Evolutionary conservation across 129 eudicot genomes (phyloP).

Genomic region (Tagetes patula): DNA sequence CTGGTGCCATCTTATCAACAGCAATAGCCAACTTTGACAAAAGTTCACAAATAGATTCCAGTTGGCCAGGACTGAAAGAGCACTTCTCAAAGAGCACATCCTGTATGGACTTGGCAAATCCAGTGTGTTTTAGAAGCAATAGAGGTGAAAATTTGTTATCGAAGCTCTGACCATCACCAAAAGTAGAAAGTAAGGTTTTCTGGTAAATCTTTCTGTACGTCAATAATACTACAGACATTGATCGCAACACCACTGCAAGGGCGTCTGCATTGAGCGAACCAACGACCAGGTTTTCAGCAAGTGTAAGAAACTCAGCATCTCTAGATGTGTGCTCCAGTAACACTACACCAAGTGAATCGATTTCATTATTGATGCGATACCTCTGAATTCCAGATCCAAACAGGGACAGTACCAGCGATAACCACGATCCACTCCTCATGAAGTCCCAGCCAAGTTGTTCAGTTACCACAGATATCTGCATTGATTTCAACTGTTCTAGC

Average conservation of each 20-base stretch:
- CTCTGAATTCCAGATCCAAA: constrained; percentile 49
- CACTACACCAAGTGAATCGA: constrained; percentile 28
- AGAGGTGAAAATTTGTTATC: constrained; percentile 48
- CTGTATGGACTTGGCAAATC: constrained; percentile 54
- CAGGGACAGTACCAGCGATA: constrained; percentile 67
- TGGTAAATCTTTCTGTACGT: constrained; percentile 59
- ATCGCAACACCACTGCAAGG: constrained; percentile 40
- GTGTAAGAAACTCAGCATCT: constrained; percentile 49
- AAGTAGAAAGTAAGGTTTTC: constrained; percentile 52
- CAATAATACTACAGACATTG: constrained; percentile 51
- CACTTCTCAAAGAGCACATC: constrained; percentile 56
- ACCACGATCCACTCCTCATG: constrained; percentile 73
- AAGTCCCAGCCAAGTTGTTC: constrained; percentile 73
- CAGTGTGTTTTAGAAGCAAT: constrained; percentile 67
- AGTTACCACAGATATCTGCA: constrained; percentile 40
- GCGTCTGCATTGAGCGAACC: constrained; percentile 41
- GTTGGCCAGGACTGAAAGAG: constrained; percentile 36
- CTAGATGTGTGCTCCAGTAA: constrained; percentile 45
- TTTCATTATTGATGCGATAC: constrained; percentile 37
- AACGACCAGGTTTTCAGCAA: constrained; percentile 46
- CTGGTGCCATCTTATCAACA: constrained; percentile 60
- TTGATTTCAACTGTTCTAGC: constrained; percentile 61
- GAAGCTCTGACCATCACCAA: constrained; percentile 38
- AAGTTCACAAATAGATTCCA: constrained; percentile 60
- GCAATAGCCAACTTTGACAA: constrained; percentile 42